Evolutionary conservation across 1,284 basidiomycete genomes (phyloP).

Genomic region (Pulchroboletus neoregius): DNA sequence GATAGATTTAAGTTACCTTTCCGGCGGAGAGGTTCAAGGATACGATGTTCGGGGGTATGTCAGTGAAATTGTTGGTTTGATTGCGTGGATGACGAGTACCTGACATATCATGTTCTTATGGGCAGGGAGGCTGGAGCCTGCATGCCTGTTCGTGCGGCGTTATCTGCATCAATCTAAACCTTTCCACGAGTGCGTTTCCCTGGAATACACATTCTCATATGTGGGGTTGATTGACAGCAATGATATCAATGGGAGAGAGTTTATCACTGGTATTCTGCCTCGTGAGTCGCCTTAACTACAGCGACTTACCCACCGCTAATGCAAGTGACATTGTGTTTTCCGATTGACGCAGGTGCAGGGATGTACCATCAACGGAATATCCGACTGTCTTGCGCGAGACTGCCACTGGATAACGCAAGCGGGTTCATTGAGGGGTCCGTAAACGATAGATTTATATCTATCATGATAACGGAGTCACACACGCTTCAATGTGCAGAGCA

Average conservation of each 20-base stretch:
- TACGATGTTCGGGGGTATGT: neutral
- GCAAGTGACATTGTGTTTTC: slow-evolving; percentile 5
- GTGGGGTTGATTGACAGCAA: neutral
- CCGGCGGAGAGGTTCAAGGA: neutral
- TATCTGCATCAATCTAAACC: neutral
- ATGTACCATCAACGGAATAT: neutral
- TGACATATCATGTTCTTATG: too few relatives aligned
- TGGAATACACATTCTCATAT: slow-evolving; percentile 1
- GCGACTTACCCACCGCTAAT: neutral
- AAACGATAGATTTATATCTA: neutral
- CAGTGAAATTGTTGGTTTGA: neutral
- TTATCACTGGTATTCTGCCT: neutral
- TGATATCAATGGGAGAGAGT: neutral
- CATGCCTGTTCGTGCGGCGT: neutral
- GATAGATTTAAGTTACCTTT: slow-evolving; percentile 1
- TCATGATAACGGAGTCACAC: neutral
- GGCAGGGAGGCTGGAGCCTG: too few relatives aligned
- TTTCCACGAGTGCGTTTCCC: slow-evolving; percentile 23
- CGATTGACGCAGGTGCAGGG: slow-evolving; percentile 2
- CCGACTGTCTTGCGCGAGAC: neutral
- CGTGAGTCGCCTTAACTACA: neutral
- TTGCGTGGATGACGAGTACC: neutral
- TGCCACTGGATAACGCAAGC: neutral
- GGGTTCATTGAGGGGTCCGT: neutral
- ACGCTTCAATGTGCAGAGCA: neutral